These are phyloP conservation scores for Penicillium manginii DNA, from an alignment of 495 filamentous ascomycete species.

Conservation along the genomic window DNA sequence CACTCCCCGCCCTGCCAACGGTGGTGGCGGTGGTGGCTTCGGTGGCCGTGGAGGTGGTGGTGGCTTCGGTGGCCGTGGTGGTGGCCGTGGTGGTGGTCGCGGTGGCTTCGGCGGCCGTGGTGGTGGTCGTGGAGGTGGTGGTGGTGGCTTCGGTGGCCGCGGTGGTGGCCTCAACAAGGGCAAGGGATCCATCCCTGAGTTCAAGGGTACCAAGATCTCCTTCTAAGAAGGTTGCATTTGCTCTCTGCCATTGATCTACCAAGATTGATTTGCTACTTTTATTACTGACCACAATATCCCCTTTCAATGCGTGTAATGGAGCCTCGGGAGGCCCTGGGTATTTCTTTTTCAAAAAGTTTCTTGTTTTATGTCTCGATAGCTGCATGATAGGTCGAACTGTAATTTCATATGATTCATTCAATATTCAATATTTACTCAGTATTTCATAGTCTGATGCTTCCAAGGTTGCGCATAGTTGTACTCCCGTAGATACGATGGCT, in stretches of 20 bases:
- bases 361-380: slow-evolving; percentile 17
- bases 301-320: slow-evolving; percentile 26
- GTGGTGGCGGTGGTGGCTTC: slow-evolving; percentile 55
- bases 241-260: slow-evolving; percentile 10
- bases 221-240: slow-evolving; percentile 59
- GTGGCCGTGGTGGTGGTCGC: slow-evolving; percentile 53
- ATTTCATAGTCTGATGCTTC: no score
- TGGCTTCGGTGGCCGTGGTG: slow-evolving; percentile 55
- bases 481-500: no score
- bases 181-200: slow-evolving; percentile 79
- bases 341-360: slow-evolving; percentile 25
- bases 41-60: slow-evolving; percentile 58
- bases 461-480: no score
- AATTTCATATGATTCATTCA: slow-evolving; percentile 22
- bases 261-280: slow-evolving; percentile 11
- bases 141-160: slow-evolving; percentile 49
- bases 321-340: slow-evolving; percentile 17
- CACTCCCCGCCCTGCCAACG: slow-evolving; percentile 70
- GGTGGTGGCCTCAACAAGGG: slow-evolving; percentile 57
- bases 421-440: background rate
- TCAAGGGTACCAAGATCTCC: slow-evolving; percentile 89
- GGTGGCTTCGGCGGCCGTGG: slow-evolving; percentile 57
- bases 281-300: slow-evolving; percentile 18
- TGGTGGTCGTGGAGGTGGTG: slow-evolving; percentile 51
- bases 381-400: slow-evolving; percentile 25